These are phyloP conservation scores for Boletus fagicola DNA, from an alignment of 768 basidiomycete genomes.

Conservation along the genomic window DNA sequence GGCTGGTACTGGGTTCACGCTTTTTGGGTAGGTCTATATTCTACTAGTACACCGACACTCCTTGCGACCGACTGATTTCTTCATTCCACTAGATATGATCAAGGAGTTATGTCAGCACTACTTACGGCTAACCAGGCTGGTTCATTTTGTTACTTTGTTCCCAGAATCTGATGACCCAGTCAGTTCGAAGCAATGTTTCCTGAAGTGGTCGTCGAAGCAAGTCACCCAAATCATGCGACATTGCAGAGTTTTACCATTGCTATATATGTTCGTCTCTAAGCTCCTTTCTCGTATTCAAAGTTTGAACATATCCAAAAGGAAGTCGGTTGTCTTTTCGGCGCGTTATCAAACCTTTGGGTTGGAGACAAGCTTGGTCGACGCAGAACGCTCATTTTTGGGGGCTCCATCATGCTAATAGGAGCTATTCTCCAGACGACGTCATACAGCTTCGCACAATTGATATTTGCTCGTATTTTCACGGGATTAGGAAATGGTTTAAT, in stretches of 20 bases:
- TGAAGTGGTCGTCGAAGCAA: not conserved
- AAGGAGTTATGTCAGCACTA: not conserved
- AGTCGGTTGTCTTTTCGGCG: not conserved
- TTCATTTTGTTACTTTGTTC: not conserved
- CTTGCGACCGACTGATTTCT: not conserved
- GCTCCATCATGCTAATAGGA: not conserved
- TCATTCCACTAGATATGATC: not conserved
- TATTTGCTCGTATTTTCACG: not conserved
- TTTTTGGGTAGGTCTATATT: not conserved
- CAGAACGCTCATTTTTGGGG: not conserved
- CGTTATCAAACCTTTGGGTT: not conserved
- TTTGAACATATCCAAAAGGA: not conserved
- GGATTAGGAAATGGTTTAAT: not conserved
- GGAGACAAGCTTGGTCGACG: not conserved
- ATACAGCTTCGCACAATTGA: not conserved
- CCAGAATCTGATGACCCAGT: not conserved
- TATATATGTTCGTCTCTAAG: not conserved
- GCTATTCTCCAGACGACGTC: not conserved
- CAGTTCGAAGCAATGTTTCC: not conserved
- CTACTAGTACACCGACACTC: not conserved
- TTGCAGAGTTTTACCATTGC: not conserved
- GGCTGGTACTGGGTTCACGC: not conserved
- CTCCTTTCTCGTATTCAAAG: not conserved
- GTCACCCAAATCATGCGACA: not conserved
- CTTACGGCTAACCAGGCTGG: not conserved